These are phyloP conservation scores for Russula brevipes DNA, from an alignment of 768 basidiomycete species.

Conservation along the genomic window DNA sequence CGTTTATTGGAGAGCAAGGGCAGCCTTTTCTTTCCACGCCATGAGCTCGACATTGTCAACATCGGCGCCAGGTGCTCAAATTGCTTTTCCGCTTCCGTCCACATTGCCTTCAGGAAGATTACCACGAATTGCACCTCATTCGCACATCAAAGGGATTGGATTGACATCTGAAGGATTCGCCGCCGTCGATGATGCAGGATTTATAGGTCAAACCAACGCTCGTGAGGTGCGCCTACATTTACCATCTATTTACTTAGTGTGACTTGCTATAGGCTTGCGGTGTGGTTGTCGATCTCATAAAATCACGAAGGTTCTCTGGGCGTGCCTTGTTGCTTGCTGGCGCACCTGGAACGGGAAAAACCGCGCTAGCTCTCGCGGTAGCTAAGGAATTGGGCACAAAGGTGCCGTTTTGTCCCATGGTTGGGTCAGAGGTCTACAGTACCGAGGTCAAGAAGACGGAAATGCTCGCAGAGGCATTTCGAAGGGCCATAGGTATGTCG, in stretches of 20 bases:
- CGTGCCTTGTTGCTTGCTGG: conserved; percentile 89
- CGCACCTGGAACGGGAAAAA: conserved; percentile 97
- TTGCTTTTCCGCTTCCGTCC: conserved; percentile 65
- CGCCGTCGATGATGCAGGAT: conserved; percentile 67
- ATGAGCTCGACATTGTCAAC: conserved; percentile 19
- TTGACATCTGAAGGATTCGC: conserved; percentile 81
- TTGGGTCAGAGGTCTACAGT: conserved; percentile 96
- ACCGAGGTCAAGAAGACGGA: conserved; percentile 99
- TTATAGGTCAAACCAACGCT: conserved; percentile 88
- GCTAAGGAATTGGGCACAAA: conserved; percentile 92
- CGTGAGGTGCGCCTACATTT: conserved; percentile 60
- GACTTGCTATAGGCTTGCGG: conserved; percentile 67
- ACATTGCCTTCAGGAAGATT: conserved; percentile 57
- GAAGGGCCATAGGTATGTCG: conserved; percentile 86
- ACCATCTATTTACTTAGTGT: neutral
- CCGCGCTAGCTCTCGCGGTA: conserved; percentile 91
- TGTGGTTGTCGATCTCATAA: conserved; percentile 83
- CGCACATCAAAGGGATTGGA: conserved; percentile 95
- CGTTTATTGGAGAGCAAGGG: too few relatives aligned
- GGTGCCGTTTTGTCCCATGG: conserved; percentile 98
- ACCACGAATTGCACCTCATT: conserved; percentile 84
- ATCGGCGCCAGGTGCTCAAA: conserved; percentile 44
- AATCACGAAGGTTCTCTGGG: conserved; percentile 90
- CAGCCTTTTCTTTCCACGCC: too few relatives aligned
- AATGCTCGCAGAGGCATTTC: conserved; percentile 89